A percentile compares a stretch with the other conserved stretches of the same genome.
Conservation (phyloP, 805 yeast genomes). For the Candida endomychidarum region DNA sequence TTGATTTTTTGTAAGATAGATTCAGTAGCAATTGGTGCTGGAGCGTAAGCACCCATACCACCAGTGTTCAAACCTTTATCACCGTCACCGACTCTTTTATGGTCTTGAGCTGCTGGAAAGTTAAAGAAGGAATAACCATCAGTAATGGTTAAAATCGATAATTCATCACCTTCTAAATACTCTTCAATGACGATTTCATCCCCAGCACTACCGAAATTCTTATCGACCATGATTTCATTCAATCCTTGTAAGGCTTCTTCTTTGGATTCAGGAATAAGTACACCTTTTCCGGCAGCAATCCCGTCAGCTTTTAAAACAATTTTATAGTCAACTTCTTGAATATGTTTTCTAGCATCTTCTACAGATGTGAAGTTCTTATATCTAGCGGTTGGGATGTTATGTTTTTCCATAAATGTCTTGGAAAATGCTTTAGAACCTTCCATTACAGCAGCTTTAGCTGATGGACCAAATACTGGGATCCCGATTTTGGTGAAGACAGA, state of each 20-base stretch:
- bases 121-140: conserved; percentile 92
- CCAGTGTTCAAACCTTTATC: conserved; percentile 97
- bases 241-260: conserved; percentile 85
- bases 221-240: conserved; percentile 84
- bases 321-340: conserved; percentile 62
- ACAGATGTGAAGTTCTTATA: conserved; percentile 79
- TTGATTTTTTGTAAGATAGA: conserved; percentile 69
- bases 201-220: conserved; percentile 91
- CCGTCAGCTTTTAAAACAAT: conserved; percentile 97
- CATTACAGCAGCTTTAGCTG: conserved; percentile 83
- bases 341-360: conserved; percentile 71
- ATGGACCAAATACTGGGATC: conserved; percentile 97
- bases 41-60: conserved; percentile 99
- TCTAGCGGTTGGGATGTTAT: conserved; percentile 91
- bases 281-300: conserved; percentile 98
- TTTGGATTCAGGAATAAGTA: conserved; percentile 79
- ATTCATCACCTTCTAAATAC: conserved; percentile 93
- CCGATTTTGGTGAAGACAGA: conserved; percentile 75
- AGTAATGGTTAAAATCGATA: conserved; percentile 84
- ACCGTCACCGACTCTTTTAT: conserved; percentile 90
- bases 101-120: conserved; percentile 98
- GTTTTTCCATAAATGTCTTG: conserved; percentile 89
- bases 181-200: conserved; percentile 93
- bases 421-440: conserved; percentile 97
- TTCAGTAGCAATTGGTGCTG: conserved; percentile 93